phyloP scores from a whole-genome alignment of 2,329 filamentous ascomycete species.

The Arthrinium phaeospermum region DNA sequence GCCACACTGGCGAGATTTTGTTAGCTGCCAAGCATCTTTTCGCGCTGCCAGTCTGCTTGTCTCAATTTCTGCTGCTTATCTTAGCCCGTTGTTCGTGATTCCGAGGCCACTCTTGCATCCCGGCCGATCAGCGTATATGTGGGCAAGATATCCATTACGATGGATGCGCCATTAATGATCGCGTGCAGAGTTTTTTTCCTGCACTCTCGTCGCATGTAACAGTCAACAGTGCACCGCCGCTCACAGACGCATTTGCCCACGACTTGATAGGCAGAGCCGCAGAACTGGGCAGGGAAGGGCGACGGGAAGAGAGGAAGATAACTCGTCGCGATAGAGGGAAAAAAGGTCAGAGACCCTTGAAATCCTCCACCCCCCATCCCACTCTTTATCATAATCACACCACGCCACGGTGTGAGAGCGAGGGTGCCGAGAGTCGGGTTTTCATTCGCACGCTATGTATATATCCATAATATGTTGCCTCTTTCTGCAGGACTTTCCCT shows the following conservation, averaged over 20 bases:
- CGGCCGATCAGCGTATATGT: constrained; percentile 12
- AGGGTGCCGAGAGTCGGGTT: neutral
- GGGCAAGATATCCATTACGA: constrained; percentile 4
- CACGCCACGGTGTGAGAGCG: constrained; percentile 1
- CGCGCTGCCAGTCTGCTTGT: neutral
- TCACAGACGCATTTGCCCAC: neutral
- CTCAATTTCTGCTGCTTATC: neutral
- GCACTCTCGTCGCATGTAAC: neutral
- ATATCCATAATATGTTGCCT: constrained; percentile 5
- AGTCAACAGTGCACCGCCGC: neutral
- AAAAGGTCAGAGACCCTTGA: neutral
- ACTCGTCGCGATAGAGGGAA: neutral
- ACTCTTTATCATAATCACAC: constrained; percentile 15
- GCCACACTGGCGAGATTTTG: neutral
- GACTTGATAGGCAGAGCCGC: neutral
- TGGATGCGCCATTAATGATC: constrained; percentile 14
- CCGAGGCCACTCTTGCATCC: constrained; percentile 7
- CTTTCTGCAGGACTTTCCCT: neutral
- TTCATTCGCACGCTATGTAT: neutral
- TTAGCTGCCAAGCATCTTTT: neutral
- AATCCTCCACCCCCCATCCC: constrained; percentile 12
- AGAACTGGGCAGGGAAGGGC: neutral
- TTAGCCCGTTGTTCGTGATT: neutral
- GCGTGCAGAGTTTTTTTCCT: constrained; percentile 7
- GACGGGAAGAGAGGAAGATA: neutral